Conservation (phyloP, 2,329 filamentous ascomycete genomes). For the Mariannaea sp. region DNA sequence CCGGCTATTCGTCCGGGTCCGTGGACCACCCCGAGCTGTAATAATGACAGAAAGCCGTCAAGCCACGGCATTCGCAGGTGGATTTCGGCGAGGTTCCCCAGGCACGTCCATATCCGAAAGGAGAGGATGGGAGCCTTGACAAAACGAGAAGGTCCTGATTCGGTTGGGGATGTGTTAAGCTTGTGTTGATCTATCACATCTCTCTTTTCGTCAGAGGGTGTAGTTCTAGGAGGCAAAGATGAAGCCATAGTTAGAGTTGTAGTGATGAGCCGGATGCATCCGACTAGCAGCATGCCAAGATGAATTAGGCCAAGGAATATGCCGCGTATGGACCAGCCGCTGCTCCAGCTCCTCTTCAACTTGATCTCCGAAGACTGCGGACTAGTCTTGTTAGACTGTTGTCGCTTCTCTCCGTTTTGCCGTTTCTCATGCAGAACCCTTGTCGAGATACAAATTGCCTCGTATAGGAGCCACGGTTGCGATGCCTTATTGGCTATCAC, state of each 20-base stretch:
- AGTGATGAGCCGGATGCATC: conserved; percentile 68
- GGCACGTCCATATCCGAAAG: conserved; percentile 78
- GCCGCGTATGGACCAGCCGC: conserved; percentile 48
- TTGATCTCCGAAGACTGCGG: conserved; percentile 16
- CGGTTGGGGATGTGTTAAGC: conserved; percentile 29
- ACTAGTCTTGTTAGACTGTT: conserved; percentile 22
- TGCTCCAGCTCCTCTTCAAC: conserved; percentile 23
- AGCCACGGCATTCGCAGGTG: conserved; percentile 90
- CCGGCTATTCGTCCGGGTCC: conserved; percentile 78
- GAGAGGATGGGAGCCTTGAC: conserved; percentile 69
- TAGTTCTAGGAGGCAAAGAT: conserved; percentile 62
- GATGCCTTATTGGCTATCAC: conserved; percentile 78
- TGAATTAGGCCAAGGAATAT: conserved; percentile 64
- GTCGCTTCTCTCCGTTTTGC: conserved; percentile 33
- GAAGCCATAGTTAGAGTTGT: conserved; percentile 69
- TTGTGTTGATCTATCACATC: conserved; percentile 23
- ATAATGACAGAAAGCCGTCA: conserved; percentile 72
- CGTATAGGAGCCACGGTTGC: conserved; percentile 89
- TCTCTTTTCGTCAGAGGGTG: conserved; percentile 34
- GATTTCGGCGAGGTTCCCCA: conserved; percentile 74
- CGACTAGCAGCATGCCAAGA: conserved; percentile 59
- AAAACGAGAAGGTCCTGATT: conserved; percentile 22
- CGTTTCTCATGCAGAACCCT: conserved; percentile 45
- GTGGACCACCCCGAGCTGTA: conserved; percentile 73
- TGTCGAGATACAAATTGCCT: conserved; percentile 76